Percentiles rank a stretch among this genome's conserved stretches.
phyloP scores from a whole-genome alignment of 2,329 filamentous ascomycete species.

The Sclerotinia minor region DNA sequence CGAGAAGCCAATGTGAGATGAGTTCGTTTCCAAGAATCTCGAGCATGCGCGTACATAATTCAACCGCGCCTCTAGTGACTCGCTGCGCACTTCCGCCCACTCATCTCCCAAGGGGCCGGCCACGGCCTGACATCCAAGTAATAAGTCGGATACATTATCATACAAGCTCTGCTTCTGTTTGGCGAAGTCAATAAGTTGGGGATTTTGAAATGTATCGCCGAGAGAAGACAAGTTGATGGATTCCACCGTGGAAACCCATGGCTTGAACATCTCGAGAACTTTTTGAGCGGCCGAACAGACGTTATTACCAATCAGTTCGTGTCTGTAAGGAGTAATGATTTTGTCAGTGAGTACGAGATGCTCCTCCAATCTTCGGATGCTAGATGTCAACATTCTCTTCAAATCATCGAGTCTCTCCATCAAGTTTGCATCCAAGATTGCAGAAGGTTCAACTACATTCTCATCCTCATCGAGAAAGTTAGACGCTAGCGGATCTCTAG shows the following conservation, averaged over 20 bases:
- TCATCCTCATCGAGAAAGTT: conserved; percentile 87
- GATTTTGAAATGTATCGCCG: conserved; percentile 75
- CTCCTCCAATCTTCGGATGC: conserved; percentile 84
- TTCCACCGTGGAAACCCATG: conserved; percentile 87
- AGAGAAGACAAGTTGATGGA: conserved; percentile 85
- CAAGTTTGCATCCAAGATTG: conserved; percentile 71
- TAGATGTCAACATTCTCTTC: conserved; percentile 80
- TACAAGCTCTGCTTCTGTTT: conserved; percentile 91
- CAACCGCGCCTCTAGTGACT: conserved; percentile 83
- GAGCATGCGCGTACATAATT: conserved; percentile 76
- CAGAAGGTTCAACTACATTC: conserved; percentile 66
- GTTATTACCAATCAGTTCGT: conserved; percentile 77
- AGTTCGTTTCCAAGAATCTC: conserved; percentile 79
- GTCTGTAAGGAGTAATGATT: conserved; percentile 74
- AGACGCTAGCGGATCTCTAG: conserved; percentile 71
- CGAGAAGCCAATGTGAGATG: conserved; percentile 84
- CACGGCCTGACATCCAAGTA: conserved; percentile 87
- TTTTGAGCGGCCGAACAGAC: conserved; percentile 76
- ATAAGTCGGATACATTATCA: conserved; percentile 86
- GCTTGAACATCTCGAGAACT: conserved; percentile 84
- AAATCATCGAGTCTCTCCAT: conserved; percentile 83
- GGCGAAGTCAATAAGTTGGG: conserved; percentile 82
- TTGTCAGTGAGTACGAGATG: conserved; percentile 76
- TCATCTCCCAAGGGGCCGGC: conserved; percentile 89
- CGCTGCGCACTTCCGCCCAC: conserved; percentile 89